Evolutionary conservation across 2,329 filamentous ascomycete species (phyloP), one percentile per base, ranked within the genome.

Genomic region (Fusarium sp.): DNA sequence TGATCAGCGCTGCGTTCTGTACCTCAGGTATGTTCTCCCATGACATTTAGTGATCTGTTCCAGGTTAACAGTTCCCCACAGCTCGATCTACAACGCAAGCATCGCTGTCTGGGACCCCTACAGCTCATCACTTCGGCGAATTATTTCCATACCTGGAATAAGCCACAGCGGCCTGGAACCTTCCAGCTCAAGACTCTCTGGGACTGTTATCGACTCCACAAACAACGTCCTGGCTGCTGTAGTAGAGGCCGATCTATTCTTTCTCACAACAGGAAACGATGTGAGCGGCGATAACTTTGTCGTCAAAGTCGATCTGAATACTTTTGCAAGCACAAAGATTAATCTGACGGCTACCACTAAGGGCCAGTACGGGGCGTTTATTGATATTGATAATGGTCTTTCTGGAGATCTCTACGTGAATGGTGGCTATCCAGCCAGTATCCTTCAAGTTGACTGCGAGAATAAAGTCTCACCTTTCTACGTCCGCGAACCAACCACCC

Each of bases 21-120:
- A 51, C 12, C 30, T 51, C 1, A 51, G 48, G 48, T 18, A 24
- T 24, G 30, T 1, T 14, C 8, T 8, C 12, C 30, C 17, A 8
- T 8, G 0, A 6, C 17, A 0, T 8, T 3, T 0, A 20, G 3
- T 0, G 2, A 7, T 5, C 3, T 20, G 5, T 0, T 8, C 4
- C 1, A 8, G 6, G 8, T 6, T 32, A 24, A 51, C 8, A 22
- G 12, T 22, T 1, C 15, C 1, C 32, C 15, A 24, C 22, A 51
- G 48, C 30, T 18, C 48, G 0, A 51, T 51, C 9, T 51, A 51
- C 17, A 51, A 51, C 6, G 48, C 30, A 8, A 51, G 48, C 0
- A 34, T 51, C 17, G 48, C 18, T n/a, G 30, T 51, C 4, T 51
- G 48, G 48, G 30, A 34, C 6, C 30, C 48, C n/a, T 51, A 51